These are phyloP conservation scores for Solanum infundibuliforme DNA, from an alignment of 257 asterid genomes.

Conservation along the genomic window DNA sequence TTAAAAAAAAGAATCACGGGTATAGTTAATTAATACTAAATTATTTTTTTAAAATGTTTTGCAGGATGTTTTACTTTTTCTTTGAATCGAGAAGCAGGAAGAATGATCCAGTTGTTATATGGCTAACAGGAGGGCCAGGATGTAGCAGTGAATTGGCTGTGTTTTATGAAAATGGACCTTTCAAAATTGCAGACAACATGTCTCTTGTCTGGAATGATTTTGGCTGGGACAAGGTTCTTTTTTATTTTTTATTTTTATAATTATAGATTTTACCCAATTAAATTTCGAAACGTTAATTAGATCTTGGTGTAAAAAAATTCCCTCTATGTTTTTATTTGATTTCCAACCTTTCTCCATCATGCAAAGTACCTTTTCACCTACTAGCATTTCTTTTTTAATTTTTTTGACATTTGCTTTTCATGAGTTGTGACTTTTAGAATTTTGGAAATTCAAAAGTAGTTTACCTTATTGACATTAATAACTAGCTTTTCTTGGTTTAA, in stretches of 20 bases:
- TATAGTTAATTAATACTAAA: neutral
- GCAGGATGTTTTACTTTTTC: conserved; percentile 82
- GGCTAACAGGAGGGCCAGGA: conserved; percentile 88
- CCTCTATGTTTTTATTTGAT: neutral
- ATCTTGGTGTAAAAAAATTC: neutral
- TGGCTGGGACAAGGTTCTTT: conserved; percentile 76
- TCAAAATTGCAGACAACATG: conserved; percentile 27
- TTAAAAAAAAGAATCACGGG: neutral
- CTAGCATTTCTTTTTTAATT: neutral
- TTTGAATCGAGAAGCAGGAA: conserved; percentile 50
- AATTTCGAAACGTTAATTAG: neutral
- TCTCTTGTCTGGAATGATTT: conserved; percentile 65
- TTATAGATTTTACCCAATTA: neutral
- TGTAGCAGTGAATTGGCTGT: conserved; percentile 68
- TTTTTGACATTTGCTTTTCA: neutral
- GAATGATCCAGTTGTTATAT: conserved; percentile 55
- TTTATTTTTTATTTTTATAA: neutral
- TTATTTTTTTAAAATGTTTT: neutral
- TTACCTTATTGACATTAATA: neutral
- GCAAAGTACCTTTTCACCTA: neutral
- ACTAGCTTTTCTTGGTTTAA: neutral
- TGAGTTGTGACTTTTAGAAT: neutral
- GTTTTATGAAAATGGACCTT: conserved; percentile 81
- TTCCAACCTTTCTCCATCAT: neutral
- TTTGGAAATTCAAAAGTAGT: neutral